These are phyloP conservation scores for Corniculantispora saksenae DNA, from an alignment of 2,329 filamentous ascomycete genomes.

Conservation along the genomic window DNA sequence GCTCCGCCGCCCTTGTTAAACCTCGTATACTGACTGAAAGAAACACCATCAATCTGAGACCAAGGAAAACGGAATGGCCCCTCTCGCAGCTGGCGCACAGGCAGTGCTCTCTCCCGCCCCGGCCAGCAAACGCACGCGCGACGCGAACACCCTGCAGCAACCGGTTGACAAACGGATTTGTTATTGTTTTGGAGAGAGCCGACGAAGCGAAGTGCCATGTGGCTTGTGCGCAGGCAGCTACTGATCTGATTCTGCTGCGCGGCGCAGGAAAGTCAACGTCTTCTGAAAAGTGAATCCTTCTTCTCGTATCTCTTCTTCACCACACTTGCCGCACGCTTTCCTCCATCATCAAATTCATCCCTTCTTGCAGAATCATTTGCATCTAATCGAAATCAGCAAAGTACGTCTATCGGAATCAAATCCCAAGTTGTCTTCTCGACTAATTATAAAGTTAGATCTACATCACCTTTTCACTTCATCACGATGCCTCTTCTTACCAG, in stretches of 20 bases:
- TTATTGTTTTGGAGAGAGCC: slow-evolving; percentile 9
- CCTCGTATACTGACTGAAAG: background rate
- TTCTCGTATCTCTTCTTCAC: background rate
- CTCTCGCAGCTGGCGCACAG: background rate
- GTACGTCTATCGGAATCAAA: background rate
- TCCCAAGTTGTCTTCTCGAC: background rate
- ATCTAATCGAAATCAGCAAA: background rate
- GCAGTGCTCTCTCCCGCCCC: background rate
- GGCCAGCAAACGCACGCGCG: slow-evolving; percentile 4
- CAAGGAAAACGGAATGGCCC: background rate
- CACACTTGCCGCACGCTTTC: background rate
- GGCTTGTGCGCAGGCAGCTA: slow-evolving; percentile 8
- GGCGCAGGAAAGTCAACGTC: background rate
- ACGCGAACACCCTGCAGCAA: background rate
- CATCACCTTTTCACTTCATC: background rate
- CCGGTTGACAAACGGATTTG: background rate
- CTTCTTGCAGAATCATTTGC: no score
- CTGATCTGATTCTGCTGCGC: background rate
- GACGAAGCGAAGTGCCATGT: background rate
- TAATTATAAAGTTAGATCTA: background rate
- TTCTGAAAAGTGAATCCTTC: background rate
- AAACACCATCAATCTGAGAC: background rate
- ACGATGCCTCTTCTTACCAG: slow-evolving; percentile 13
- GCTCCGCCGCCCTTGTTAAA: background rate
- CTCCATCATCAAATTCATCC: background rate